Base-by-base conservation (phyloP, 2,329 filamentous ascomycete species). In the Cordyceps pruinosa region DNA sequence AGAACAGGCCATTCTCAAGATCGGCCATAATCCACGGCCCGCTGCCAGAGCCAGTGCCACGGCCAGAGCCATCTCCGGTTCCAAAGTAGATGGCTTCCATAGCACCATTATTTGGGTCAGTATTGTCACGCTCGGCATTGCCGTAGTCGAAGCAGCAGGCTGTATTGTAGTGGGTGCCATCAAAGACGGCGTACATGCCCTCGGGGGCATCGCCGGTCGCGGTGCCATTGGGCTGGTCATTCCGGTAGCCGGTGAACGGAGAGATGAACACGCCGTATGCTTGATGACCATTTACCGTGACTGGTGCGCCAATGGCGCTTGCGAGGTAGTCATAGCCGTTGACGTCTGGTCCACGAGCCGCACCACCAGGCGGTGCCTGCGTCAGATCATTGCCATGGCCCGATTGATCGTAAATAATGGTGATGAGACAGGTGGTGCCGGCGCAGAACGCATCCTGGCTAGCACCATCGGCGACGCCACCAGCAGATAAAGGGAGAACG, bases 71-170 rank as follows among this genome's bases (percentile, higher is more conserved):
- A 0, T 73, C 82, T 66, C 65, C 77, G 65, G 73, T 70, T 1
- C 85, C 84, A 62, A 76, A 87, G 74, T 87, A 87, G 58, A 87
- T 83, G 57, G 84, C 81, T 66, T 88, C 85, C 84, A 88, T 87
- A 63, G 86, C 83, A 15, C 81, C 84, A 53, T 79, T 77, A 3
- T 84, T 84, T 0, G 82, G 79, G 59, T 83, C 80, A 2, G 3
- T 60, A 57, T 66, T 77, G 66, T 62, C 82, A 4, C 71, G 75
- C 70, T 84, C 81, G 41, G 78, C 79, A 49, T 83, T 82, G 45
- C 79, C 79, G 49, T 82, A 82, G 66, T 82, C 79, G 62, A 81
- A 82, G 65, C 75, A 85, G 70, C 81, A 84, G 6, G 59, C 75
- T n/a, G 67, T 73, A 62, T 84, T 84, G 72, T 78, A 84, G 64